Conservation (phyloP, 2,329 filamentous ascomycete species). For the Allantophomopsis cytisporea region DNA sequence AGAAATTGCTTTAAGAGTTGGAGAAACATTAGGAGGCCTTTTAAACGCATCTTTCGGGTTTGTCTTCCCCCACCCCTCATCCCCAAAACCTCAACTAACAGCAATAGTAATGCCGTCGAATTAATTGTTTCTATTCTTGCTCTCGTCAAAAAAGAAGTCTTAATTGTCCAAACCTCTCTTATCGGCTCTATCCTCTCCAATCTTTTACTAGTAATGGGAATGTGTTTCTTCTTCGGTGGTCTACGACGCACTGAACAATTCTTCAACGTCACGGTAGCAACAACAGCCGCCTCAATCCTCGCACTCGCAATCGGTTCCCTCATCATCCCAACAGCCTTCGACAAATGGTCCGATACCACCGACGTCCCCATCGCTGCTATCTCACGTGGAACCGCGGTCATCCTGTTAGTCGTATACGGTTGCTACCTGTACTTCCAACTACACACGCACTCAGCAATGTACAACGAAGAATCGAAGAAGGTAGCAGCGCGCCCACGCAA, state of each 20-base stretch:
- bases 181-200: constrained; percentile 90
- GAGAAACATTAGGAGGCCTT: constrained; percentile 77
- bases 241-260: constrained; percentile 67
- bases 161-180: constrained; percentile 85
- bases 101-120: constrained; percentile 63
- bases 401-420: constrained; percentile 71
- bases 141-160: constrained; percentile 48
- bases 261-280: constrained; percentile 87
- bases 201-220: constrained; percentile 75
- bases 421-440: constrained; percentile 86
- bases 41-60: constrained; percentile 84
- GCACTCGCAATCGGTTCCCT: constrained; percentile 61
- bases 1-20: constrained; percentile 69
- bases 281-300: constrained; percentile 65
- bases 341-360: constrained; percentile 34
- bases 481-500: constrained; percentile 44
- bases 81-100: constrained; percentile 14
- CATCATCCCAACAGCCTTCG: constrained; percentile 84
- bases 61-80: constrained; percentile 11
- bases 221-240: constrained; percentile 72
- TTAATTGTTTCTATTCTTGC: constrained; percentile 83
- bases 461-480: constrained; percentile 70
- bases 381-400: constrained; percentile 63
- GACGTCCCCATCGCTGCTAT: constrained; percentile 41
- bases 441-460: constrained; percentile 69